These are phyloP conservation scores for Alternaria gaisen DNA, from an alignment of 2,329 filamentous ascomycete genomes.

Conservation along the genomic window DNA sequence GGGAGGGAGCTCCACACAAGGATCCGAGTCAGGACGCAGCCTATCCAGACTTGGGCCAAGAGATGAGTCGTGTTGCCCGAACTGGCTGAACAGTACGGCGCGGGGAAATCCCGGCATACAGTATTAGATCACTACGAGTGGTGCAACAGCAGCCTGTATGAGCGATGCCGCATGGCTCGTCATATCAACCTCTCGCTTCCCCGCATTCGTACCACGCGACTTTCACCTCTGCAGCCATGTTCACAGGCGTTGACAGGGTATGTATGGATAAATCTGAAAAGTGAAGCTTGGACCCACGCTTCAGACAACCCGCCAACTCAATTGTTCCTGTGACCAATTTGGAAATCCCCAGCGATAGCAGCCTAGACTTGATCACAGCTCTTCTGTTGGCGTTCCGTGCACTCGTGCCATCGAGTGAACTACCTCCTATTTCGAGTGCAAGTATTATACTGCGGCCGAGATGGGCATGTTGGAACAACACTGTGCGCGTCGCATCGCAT, in stretches of 20 bases:
- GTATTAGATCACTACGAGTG: neutral
- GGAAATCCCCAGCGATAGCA: neutral
- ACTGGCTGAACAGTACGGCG: neutral
- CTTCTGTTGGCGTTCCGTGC: constrained; percentile 2
- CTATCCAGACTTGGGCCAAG: constrained; percentile 7
- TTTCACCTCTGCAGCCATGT: neutral
- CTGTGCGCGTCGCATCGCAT: neutral
- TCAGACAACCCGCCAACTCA: constrained; percentile 9
- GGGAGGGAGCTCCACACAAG: constrained; percentile 16
- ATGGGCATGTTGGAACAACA: neutral
- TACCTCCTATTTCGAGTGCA: neutral
- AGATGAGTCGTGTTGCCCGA: constrained; percentile 11
- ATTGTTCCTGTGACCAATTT: neutral
- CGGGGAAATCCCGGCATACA: neutral
- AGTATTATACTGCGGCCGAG: neutral
- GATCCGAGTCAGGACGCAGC: constrained; percentile 29
- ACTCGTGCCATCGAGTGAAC: neutral
- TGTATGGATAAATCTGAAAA: constrained; percentile 16
- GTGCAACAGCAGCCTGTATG: constrained; percentile 12
- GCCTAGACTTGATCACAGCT: constrained; percentile 2
- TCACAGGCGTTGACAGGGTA: constrained; percentile 11
- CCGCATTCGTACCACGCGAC: constrained; percentile 15
- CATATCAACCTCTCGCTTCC: constrained; percentile 12
- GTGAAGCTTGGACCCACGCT: constrained; percentile 7
- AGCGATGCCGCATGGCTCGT: neutral